Evolutionary conservation across 2,329 filamentous ascomycete species (phyloP), one percentile per base, ranked within the genome.

Genomic region (Chrysoporthe cubensis): DNA sequence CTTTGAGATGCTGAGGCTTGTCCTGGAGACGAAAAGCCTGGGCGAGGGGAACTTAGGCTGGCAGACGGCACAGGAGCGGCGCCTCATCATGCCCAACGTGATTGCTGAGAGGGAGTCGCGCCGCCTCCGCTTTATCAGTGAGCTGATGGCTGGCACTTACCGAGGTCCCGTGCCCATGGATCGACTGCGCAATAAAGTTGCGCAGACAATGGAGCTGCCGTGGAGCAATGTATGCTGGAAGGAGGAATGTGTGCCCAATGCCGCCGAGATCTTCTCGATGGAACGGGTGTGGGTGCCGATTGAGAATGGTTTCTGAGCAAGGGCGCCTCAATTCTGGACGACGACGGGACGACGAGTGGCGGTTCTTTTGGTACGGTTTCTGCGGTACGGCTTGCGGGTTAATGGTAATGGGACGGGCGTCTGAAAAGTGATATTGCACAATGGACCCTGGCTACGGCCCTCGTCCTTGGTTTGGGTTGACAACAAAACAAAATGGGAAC

Each of bases 1-100:
- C 0, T 91, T 91, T 71, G 80, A 85, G 16, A 80, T 90, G 40
- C 81, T 94, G 34, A 89, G 91, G 76, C 83, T 84, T 68, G 78
- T 92, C 1, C 81, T 94, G 44, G 89, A 91, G 72, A 87, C 88
- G 62, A 82, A 81, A 14, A 82, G 82, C 37, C 82, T 89, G 9
- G 86, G 85, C 54, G 50, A 16, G 21, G 80, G 80, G 57, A 78
- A 80, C 42, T 80, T 80, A n/a, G 84, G 81, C 32, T 87, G 84
- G 82, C 80, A 83, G 37, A 84, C 79, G 50, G 78, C 79, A 1
- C 79, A 83, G 66, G 76, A 82, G 37, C 80, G 85, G 26, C 80
- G 83, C 67, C 81, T 81, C 9, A 80, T 85, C 18, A 81, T 88
- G 62, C 78, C 79, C 40, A 78, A 79, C 11, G 82, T 87, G 2